Base-by-base conservation (phyloP, 768 basidiomycete genomes). In the Mycena alexandri region DNA sequence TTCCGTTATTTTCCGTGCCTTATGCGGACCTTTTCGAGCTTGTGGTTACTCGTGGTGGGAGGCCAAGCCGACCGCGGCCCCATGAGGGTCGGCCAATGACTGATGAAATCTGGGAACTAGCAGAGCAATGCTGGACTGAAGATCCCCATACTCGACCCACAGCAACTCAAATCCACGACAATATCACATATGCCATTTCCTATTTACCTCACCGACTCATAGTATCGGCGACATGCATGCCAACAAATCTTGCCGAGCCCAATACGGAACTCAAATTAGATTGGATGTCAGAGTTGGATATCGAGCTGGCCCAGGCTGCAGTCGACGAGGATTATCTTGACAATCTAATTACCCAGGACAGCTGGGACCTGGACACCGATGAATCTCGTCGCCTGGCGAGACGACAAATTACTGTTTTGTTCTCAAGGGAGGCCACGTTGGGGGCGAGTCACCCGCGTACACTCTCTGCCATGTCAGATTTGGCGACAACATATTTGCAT, bases 21-120 rank as follows among this genome's bases (percentile, higher is more conserved):
- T 63, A 63, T 22, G 61, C 52, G 29, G 61, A 63, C 46, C 55
- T 64, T 22, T 44, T 64, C 16, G 63, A 64, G 36, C 63, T 64
- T 19, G 63, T 64, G 5, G 63, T 34, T 19, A 50, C 50, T 24
- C 61, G 61, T 16, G 38, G 50, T 1, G 50, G 48, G 29, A 17
- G 61, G 48, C 61, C 61, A 10, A 38, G 52, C 24, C 50, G 50
- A 42, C 61, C 61, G 13, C 36, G 43, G 11, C 19, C 19, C 10
- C 50, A 43, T n/a, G 61, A 44, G 38, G 63, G 63, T 3, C 63
- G 63, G 8, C 46, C 25, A 9, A 64, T 64, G 1, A 33, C 46
- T 1, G 46, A 57, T 17, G 55, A 63, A 43, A 21, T 56, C 33
- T 63, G 62, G 62, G 53, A 56, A 56, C 33, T 63, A 22, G 21